These are phyloP conservation scores for Globisporangium viniferum DNA, from an alignment of 352 stramenopile genomes.

Conservation along the genomic window DNA sequence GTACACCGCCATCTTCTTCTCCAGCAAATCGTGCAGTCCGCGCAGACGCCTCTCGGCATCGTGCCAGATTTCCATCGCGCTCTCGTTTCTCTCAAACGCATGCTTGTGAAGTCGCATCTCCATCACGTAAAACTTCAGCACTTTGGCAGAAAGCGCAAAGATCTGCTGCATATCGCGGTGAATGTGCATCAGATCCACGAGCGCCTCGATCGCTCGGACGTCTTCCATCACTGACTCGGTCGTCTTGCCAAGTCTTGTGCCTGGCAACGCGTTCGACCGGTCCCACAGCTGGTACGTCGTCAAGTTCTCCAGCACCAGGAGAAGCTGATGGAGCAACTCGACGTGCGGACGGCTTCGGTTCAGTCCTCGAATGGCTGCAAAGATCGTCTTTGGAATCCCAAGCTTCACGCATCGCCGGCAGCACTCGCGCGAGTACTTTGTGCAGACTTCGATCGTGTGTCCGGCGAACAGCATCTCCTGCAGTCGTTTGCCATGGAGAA, in stretches of 20 bases:
- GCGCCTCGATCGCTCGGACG: conserved; percentile 70
- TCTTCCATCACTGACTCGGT: conserved; percentile 56
- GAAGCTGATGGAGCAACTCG: conserved; percentile 89
- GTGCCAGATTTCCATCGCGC: conserved; percentile 31
- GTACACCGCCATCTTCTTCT: conserved; percentile 57
- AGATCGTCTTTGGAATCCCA: conserved; percentile 88
- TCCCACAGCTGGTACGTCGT: conserved; percentile 57
- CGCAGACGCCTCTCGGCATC: conserved; percentile 51
- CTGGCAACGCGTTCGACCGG: neutral
- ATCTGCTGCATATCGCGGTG: conserved; percentile 89
- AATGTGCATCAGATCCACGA: conserved; percentile 94
- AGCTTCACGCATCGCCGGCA: conserved; percentile 87
- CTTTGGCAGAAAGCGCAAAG: conserved; percentile 60
- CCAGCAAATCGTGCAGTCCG: conserved; percentile 45
- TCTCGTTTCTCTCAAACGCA: neutral
- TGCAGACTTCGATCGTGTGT: conserved; percentile 91
- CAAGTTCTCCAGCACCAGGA: conserved; percentile 88
- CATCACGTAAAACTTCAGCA: conserved; percentile 62
- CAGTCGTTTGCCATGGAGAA: conserved; percentile 81
- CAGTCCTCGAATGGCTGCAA: conserved; percentile 88
- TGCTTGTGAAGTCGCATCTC: conserved; percentile 24
- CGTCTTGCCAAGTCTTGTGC: conserved; percentile 25
- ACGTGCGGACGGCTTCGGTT: conserved; percentile 95
- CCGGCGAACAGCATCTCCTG: conserved; percentile 92
- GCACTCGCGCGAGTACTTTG: conserved; percentile 87